phyloP scores from a whole-genome alignment of 2,329 filamentous ascomycete species.

The Trichophyton benhamiae region DNA sequence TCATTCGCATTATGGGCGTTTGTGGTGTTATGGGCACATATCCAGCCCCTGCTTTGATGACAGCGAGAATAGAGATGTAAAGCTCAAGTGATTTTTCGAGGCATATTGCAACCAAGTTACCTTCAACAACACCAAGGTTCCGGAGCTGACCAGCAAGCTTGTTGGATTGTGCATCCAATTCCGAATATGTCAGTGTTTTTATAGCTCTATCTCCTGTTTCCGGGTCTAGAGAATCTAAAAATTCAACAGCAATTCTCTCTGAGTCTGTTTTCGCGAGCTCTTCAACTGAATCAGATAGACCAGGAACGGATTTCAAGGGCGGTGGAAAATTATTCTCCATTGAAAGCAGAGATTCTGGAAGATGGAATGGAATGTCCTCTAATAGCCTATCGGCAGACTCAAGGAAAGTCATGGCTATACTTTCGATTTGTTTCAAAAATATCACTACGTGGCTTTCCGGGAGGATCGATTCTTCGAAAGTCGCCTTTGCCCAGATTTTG shows the following conservation, averaged over 20 bases:
- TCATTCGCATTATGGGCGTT: slow-evolving; percentile 51
- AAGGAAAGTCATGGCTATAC: slow-evolving; percentile 37
- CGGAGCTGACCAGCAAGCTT: slow-evolving; percentile 47
- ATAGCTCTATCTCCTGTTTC: slow-evolving; percentile 20
- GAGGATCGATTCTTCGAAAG: slow-evolving; percentile 44
- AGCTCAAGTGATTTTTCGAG: slow-evolving; percentile 65
- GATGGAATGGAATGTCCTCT: slow-evolving; percentile 18
- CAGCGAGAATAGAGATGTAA: slow-evolving; percentile 62
- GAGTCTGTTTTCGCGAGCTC: slow-evolving; percentile 38
- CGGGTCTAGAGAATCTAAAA: slow-evolving; percentile 41
- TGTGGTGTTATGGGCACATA: slow-evolving; percentile 69
- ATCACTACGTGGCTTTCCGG: slow-evolving; percentile 43
- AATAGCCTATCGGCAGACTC: slow-evolving; percentile 25
- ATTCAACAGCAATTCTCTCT: slow-evolving; percentile 49
- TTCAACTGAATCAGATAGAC: slow-evolving; percentile 46
- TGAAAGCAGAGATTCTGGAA: slow-evolving; percentile 34
- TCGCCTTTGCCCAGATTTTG: slow-evolving; percentile 40
- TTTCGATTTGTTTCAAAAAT: slow-evolving; percentile 51
- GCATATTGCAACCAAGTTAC: slow-evolving; percentile 56
- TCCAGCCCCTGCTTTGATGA: slow-evolving; percentile 61
- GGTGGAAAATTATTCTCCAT: slow-evolving; percentile 35
- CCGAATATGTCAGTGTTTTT: slow-evolving; percentile 47
- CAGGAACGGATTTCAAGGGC: slow-evolving; percentile 26
- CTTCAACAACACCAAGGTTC: slow-evolving; percentile 35
- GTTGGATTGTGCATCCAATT: slow-evolving; percentile 55